Evolutionary conservation across 768 basidiomycete species (phyloP).

Genomic region (Macrolepiota dolichaula): DNA sequence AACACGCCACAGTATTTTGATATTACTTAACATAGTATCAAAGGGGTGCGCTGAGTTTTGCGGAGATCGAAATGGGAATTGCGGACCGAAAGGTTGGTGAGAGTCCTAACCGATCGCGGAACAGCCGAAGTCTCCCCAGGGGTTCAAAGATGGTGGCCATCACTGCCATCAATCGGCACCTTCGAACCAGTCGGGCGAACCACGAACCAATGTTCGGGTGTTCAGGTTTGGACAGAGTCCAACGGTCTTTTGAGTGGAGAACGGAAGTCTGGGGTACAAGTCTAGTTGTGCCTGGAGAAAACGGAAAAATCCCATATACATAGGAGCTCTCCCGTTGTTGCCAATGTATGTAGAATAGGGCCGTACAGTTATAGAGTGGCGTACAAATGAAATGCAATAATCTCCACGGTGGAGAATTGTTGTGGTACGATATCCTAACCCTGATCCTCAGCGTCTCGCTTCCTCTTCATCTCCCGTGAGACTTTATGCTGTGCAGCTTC

Average conservation of each 20-base stretch:
- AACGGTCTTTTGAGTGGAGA: neutral
- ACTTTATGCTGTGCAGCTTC: constrained; percentile 90
- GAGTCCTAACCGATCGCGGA: neutral
- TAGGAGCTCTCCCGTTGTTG: neutral
- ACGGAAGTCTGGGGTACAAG: neutral
- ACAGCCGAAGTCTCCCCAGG: neutral
- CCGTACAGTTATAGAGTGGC: no score
- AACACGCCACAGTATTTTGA: neutral
- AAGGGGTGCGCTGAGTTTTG: neutral
- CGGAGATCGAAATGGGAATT: neutral
- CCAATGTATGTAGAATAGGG: no score
- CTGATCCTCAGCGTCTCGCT: constrained; percentile 80
- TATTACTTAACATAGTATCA: neutral
- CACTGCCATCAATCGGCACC: constrained; percentile 1
- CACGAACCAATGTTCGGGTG: neutral
- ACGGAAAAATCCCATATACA: neutral
- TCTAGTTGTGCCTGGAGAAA: neutral
- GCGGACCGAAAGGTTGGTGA: neutral
- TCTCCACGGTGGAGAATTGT: neutral
- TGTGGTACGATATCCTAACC: constrained; percentile 28
- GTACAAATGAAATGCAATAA: neutral
- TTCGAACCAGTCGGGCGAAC: constrained; percentile 7
- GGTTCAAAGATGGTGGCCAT: neutral
- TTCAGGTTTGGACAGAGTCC: neutral
- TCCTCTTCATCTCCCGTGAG: constrained; percentile 93